Evolutionary conservation across 2,329 filamentous ascomycete species (phyloP), one percentile per base, ranked within the genome.

Genomic region (Leptographium lundbergii): DNA sequence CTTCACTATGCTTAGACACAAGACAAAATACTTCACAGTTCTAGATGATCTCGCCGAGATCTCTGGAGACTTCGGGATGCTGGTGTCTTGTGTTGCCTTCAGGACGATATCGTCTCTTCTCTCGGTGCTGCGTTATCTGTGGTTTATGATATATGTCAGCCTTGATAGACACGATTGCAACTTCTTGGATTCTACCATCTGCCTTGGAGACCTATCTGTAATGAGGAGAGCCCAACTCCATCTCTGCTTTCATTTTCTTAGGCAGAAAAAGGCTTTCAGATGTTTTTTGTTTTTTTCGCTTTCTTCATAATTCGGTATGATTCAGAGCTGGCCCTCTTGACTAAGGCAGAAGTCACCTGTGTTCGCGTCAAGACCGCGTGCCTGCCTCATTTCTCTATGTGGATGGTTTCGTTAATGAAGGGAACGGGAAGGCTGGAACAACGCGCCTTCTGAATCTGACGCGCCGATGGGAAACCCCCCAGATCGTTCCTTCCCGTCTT

Each of bases 401-500:
- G 13, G 25, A 32, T 11, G 19, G 27, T 7, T 6, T 4, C 6
- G 14, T 17, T n/a, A 13, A 27, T 17, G 6, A 29, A 27, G 29
- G 51, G 11, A 54, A 36, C 17, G 3, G 22, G 34, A 39, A 45
- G 9, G 53, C 3, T 17, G 25, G 36, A 3, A 4, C 17, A 24
- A 6, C 53, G 53, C 36, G 32, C 53, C 24, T 55, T 55, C 53
- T 55, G 24, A 10, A 55, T 55, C 24, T 4, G 53, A 55, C 34
- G 13, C 24, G 51, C 22, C 29, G 6, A 10, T 13, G 29, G 36
- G 13, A 24, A 32, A 32, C 24, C 6, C 32, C 19, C 39, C 27
- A 47, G 54, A 56, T 56, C 54, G 54, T 48, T 56, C 54, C 54
- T 56, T 56, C 54, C 47, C 39, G 50, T 36, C 45, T 42, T 19